These are phyloP conservation scores for Yarrowia sp. DNA, from an alignment of 805 yeast species.

Conservation along the genomic window DNA sequence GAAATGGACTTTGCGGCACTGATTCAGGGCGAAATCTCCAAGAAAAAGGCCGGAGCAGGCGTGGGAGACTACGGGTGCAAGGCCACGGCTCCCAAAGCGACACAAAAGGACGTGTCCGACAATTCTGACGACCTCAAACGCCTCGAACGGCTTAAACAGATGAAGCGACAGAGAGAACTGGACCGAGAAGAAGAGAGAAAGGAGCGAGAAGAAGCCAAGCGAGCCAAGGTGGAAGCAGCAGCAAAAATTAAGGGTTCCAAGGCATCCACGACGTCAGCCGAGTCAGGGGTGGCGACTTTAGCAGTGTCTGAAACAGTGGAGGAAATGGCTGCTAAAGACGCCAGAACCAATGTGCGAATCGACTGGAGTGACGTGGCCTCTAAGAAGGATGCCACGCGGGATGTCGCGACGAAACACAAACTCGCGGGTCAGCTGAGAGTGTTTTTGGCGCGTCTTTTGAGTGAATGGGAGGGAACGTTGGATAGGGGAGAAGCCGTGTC, in stretches of 20 bases:
- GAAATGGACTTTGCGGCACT: slow-evolving; percentile 18
- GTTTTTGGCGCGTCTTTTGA: slow-evolving; percentile 46
- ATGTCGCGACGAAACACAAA: neutral
- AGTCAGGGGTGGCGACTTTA: neutral
- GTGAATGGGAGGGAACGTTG: slow-evolving; percentile 40
- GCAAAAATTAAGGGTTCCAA: neutral
- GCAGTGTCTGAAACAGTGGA: neutral
- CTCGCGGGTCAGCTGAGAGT: slow-evolving; percentile 43
- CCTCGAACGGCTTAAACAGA: slow-evolving; percentile 27
- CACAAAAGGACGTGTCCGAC: neutral
- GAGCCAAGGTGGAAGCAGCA: neutral
- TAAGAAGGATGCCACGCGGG: neutral
- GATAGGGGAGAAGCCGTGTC: slow-evolving; percentile 13
- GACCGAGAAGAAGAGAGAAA: neutral
- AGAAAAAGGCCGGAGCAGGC: neutral
- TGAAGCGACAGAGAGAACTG: slow-evolving; percentile 29
- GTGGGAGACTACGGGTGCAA: neutral
- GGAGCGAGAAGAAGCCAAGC: neutral
- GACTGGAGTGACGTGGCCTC: slow-evolving; percentile 1
- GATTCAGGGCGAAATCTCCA: slow-evolving; percentile 15
- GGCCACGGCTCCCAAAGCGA: neutral
- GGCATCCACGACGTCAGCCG: neutral
- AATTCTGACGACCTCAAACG: neutral
- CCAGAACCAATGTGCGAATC: slow-evolving; percentile 2
- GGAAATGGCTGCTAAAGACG: neutral